phyloP scores from a whole-genome alignment of 768 basidiomycete genomes.

The Tylopilus intermedius region DNA sequence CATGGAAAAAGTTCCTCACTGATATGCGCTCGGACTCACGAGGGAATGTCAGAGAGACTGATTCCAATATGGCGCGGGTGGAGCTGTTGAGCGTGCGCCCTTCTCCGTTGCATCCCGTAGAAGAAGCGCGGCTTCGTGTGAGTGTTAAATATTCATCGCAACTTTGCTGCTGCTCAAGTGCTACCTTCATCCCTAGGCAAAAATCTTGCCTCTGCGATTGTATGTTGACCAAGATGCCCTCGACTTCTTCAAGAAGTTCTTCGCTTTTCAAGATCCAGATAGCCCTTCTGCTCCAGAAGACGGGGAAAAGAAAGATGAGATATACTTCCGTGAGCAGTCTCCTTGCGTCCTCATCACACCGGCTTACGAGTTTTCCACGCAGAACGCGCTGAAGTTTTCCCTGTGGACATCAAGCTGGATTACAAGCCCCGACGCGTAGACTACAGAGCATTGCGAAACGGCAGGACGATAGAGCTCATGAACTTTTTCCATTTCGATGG shows the following conservation, averaged over 20 bases:
- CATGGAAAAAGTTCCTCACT: conserved; percentile 97
- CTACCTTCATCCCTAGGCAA: conserved; percentile 50
- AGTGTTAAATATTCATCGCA: neutral
- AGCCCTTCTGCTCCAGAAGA: conserved; percentile 32
- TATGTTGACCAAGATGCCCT: conserved; percentile 98
- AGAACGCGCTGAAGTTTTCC: conserved; percentile 95
- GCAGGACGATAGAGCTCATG: conserved; percentile 94
- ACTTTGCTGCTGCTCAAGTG: conserved; percentile 1
- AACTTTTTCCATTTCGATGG: conserved; percentile 99
- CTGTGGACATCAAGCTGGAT: conserved; percentile 92
- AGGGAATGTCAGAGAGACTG: conserved; percentile 87
- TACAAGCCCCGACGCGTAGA: conserved; percentile 98
- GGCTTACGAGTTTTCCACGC: conserved; percentile 1
- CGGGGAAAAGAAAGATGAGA: conserved; percentile 39
- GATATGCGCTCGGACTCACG: conserved; percentile 76
- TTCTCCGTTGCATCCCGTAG: conserved; percentile 55
- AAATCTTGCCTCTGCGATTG: conserved; percentile 82
- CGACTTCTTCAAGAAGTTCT: conserved; percentile 96
- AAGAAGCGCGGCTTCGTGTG: conserved; percentile 74
- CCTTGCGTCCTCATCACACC: conserved; percentile 1
- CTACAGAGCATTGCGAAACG: conserved; percentile 84
- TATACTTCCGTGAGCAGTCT: conserved; percentile 63
- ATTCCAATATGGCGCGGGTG: conserved; percentile 88
- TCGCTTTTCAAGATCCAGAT: conserved; percentile 73
- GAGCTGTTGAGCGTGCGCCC: conserved; percentile 75